Evolutionary conservation across 257 asterid genomes (phyloP).

Genomic region (Prunella vulgaris): DNA sequence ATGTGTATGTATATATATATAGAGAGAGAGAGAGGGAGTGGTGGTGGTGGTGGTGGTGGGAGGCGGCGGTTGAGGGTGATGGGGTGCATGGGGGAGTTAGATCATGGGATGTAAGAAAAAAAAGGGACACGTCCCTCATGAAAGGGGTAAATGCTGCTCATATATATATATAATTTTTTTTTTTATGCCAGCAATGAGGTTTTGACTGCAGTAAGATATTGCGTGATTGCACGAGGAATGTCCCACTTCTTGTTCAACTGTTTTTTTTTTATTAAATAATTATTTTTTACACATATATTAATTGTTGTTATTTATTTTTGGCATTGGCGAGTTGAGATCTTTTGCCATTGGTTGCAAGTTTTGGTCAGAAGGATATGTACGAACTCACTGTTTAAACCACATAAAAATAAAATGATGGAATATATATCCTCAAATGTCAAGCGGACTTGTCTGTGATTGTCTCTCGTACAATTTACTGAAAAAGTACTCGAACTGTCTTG

Average conservation of each 20-base stretch:
- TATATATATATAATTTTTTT: background rate
- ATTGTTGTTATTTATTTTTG: background rate
- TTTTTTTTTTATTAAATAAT: background rate
- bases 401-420: background rate
- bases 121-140: slow-evolving; percentile 65
- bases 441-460: background rate
- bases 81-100: slow-evolving; percentile 18
- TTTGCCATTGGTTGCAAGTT: background rate
- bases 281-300: background rate
- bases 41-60: background rate
- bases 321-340: background rate
- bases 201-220: slow-evolving; percentile 51
- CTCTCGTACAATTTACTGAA: no score
- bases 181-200: slow-evolving; percentile 23
- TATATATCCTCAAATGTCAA: background rate
- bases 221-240: slow-evolving; percentile 87
- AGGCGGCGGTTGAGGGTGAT: slow-evolving; percentile 12
- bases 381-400: background rate
- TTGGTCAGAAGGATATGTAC: background rate
- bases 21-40: background rate
- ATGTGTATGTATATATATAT: background rate
- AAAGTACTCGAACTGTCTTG: no score
- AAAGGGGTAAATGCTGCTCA: slow-evolving; percentile 52
- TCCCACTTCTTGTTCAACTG: slow-evolving; percentile 21
- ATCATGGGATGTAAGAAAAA: slow-evolving; percentile 45